Evolutionary conservation across 345 rosid species (phyloP).

Genomic region (Psidium guajava): DNA sequence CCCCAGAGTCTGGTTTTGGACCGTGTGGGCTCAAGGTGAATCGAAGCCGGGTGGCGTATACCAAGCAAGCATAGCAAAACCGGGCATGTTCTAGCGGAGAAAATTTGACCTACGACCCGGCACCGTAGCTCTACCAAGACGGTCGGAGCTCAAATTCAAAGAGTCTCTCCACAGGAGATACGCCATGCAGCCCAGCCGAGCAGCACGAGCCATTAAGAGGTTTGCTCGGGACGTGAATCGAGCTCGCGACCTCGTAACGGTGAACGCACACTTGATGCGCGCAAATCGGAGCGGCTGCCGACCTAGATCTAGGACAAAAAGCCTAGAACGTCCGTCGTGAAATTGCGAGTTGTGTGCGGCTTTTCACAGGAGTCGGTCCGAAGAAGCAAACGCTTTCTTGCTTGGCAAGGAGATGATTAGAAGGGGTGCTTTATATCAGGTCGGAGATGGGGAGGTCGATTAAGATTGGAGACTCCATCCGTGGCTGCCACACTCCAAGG

Average conservation of each 20-base stretch:
- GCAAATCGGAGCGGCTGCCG: not conserved
- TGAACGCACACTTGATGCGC: not conserved
- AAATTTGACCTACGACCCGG: too few relatives aligned
- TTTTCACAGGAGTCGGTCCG: not conserved
- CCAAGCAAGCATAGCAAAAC: not conserved
- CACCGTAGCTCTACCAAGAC: not conserved
- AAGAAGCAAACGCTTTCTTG: not conserved
- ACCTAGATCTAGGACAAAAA: not conserved
- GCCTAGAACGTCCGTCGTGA: not conserved
- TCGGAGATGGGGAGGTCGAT: not conserved
- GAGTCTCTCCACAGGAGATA: not conserved
- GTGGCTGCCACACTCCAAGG: not conserved
- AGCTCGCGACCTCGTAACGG: not conserved
- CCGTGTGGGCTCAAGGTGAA: not conserved
- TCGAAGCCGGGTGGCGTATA: not conserved
- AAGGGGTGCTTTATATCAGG: too few relatives aligned
- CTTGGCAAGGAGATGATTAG: not conserved
- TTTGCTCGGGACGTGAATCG: accelerated
- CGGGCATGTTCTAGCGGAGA: not conserved
- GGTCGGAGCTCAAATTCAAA: accelerated
- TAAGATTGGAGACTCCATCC: not conserved
- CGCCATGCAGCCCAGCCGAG: accelerated
- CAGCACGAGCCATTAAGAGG: not conserved
- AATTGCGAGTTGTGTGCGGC: not conserved
- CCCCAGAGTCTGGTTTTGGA: not conserved